Conservation (phyloP, 2,329 filamentous ascomycete species). For the Aureobasidium zeae region DNA sequence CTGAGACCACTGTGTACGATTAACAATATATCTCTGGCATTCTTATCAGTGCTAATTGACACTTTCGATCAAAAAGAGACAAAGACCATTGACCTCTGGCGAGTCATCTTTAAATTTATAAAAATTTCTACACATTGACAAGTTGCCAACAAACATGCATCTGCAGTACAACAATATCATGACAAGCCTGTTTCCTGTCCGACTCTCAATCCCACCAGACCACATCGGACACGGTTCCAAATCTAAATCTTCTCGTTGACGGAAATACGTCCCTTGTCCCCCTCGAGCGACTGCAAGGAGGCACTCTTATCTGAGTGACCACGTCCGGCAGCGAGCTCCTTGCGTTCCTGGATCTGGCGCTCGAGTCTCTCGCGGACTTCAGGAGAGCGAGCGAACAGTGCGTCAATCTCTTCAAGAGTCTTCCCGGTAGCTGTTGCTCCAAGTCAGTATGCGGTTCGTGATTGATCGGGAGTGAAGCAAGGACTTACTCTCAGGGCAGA, state of each 20-base stretch:
- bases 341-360: not conserved
- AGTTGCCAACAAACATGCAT: too few species aligned
- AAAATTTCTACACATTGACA: too few species aligned
- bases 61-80: too few species aligned
- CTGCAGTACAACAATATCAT: too few species aligned
- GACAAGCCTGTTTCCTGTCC: too few species aligned
- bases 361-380: conserved; percentile 11
- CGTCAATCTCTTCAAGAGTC: conserved; percentile 20
- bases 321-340: not conserved
- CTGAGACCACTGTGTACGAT: too few species aligned
- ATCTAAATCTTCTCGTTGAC: not conserved
- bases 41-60: too few species aligned
- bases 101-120: too few species aligned
- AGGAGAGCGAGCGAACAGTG: conserved; percentile 17
- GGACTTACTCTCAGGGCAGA: conserved; percentile 21
- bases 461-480: not conserved
- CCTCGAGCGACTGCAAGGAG: not conserved
- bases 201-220: too few species aligned
- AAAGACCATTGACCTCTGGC: too few species aligned
- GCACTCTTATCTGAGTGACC: not conserved
- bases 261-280: not conserved
- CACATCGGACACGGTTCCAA: too few species aligned
- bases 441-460: not conserved
- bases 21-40: too few species aligned
- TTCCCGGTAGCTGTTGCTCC: conserved; percentile 13